Evolutionary conservation across 495 filamentous ascomycete genomes (phyloP), one percentile per base, ranked within the genome.

Genomic region (Hapsidospora chrysogenum): DNA sequence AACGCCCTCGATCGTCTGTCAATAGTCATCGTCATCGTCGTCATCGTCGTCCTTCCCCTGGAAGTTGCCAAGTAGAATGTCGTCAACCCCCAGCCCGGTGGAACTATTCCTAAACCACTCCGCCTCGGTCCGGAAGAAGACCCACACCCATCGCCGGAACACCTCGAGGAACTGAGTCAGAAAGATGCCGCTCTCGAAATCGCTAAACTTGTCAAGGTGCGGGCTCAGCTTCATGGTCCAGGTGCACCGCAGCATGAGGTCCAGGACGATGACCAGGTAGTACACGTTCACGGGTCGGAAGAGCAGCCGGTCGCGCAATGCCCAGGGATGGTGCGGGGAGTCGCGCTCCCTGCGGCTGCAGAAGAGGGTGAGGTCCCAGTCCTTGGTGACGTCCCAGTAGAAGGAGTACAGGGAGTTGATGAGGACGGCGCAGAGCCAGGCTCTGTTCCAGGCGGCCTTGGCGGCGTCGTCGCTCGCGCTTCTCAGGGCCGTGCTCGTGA

Each of bases 351-450:
- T 50, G 5, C 42, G 40, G 2, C 40, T 35, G 4, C 63, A 53
- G 45, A 96, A 81, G n/a, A 96, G 66, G 0, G 75, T 79, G 27
- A 97, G 63, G 45, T 96, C 89, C 89, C 89, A 97, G 62, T 97
- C 89, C 60, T 82, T 85, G 29, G 83, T 71, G 15, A 96, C 75
- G 51, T 97, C 89, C 89, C 89, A 97, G 64, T 87, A 97, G 66
- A 95, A 95, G 22, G 81, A 85, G 57, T 94, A 97, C 38, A 76
- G 60, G 9, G 79, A 83, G 48, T 96, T 97, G 33, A 89, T 41
- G 21, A 79, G 63, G 17, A 80, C 78, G 30, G 74, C 66, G 8
- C 43, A 40, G 6, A 74, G 44, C 72, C 72, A 76, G n/a, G 60
- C 55, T 35, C 57, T 49, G 44, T 64, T 70, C 36, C 72, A 49